These are phyloP conservation scores for Hypoxylon subgilvum DNA, from an alignment of 495 filamentous ascomycete species.

Conservation along the genomic window DNA sequence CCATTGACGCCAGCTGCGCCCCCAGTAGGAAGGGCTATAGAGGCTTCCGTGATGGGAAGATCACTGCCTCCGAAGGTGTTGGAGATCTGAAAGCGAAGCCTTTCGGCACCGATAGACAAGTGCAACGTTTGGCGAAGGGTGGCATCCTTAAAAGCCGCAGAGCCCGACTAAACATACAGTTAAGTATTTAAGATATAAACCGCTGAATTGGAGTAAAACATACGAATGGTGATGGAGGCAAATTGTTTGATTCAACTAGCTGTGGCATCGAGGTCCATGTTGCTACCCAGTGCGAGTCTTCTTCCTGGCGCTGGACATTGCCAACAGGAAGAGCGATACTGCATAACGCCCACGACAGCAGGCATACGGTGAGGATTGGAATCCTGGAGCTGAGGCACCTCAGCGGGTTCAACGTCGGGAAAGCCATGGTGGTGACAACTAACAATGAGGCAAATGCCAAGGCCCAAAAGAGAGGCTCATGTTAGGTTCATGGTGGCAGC, in stretches of 20 bases:
- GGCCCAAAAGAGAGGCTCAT: constrained; percentile 13
- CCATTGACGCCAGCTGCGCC: constrained; percentile 57
- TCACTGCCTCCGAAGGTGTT: constrained; percentile 70
- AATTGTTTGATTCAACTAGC: constrained; percentile 65
- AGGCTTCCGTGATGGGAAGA: constrained; percentile 65
- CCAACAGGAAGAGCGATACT: constrained; percentile 21
- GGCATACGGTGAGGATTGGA: constrained; percentile 21
- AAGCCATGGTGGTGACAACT: constrained; percentile 13
- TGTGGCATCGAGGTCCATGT: constrained; percentile 74
- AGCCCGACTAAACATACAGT: constrained; percentile 30
- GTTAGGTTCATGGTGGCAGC: constrained; percentile 10
- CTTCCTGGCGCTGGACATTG: constrained; percentile 32
- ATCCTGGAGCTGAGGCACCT: constrained; percentile 25
- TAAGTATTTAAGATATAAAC: not conserved
- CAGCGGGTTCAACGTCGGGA: constrained; percentile 5
- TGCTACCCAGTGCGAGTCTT: constrained; percentile 64
- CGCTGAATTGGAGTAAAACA: constrained; percentile 23
- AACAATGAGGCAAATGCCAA: constrained; percentile 12
- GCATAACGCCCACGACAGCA: constrained; percentile 30
- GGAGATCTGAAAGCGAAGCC: constrained; percentile 67
- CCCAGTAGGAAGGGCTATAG: constrained; percentile 60
- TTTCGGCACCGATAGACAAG: constrained; percentile 59
- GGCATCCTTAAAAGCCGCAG: constrained; percentile 52
- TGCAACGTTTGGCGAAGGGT: constrained; percentile 73
- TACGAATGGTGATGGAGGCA: constrained; percentile 67